Evolutionary conservation across 805 yeast genomes (phyloP).

Genomic region (Candida adriatica): DNA sequence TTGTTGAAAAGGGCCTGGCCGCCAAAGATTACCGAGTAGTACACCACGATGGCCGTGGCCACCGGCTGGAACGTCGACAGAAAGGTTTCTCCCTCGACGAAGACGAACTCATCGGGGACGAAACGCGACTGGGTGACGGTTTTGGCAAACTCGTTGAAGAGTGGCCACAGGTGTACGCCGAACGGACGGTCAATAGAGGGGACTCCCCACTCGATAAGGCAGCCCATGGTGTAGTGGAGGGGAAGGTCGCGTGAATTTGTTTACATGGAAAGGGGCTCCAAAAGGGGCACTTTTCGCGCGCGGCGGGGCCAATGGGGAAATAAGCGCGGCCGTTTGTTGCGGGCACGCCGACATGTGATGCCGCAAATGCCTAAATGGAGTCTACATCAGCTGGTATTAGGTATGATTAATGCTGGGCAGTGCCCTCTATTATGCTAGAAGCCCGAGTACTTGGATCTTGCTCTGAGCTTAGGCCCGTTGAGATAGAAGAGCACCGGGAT

Average conservation of each 20-base stretch:
- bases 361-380: no score
- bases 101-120: constrained; percentile 61
- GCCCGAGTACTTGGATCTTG: constrained; percentile 58
- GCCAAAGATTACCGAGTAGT: constrained; percentile 79
- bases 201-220: no score
- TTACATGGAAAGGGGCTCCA: no score
- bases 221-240: no score
- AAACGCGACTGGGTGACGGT: constrained; percentile 43
- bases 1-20: constrained; percentile 60
- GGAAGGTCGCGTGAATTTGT: no score
- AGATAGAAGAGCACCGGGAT: constrained; percentile 47
- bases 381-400: no score
- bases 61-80: constrained; percentile 61
- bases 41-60: constrained; percentile 49
- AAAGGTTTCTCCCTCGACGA: constrained; percentile 58
- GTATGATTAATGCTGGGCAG: no score
- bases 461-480: constrained; percentile 40
- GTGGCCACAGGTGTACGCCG: constrained; percentile 64
- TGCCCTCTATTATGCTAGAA: no score
- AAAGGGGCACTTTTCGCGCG: no score
- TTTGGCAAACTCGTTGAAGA: constrained; percentile 45
- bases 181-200: constrained; percentile 75
- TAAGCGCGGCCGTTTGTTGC: no score
- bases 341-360: no score
- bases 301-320: no score